phyloP scores from a whole-genome alignment of 345 rosid genomes.

The Zanthoxylum bungeanum region DNA sequence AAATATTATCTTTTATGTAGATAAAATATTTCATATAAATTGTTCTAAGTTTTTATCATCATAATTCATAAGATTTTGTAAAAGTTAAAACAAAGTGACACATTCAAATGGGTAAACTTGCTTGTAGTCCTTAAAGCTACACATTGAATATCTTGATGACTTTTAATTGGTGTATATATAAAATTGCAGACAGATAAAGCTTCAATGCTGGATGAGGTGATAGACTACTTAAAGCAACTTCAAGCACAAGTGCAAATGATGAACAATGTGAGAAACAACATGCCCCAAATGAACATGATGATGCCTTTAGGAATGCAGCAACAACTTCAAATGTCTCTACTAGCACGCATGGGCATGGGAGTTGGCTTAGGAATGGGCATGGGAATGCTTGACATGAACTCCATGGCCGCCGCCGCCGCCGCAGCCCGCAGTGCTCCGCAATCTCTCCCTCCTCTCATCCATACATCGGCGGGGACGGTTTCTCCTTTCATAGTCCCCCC shows the following conservation, averaged over 20 bases:
- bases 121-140: background rate
- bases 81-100: too few species aligned
- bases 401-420: conserved; percentile 6
- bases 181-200: conserved; percentile 57
- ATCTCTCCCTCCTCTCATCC: conserved; percentile 20
- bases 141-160: background rate
- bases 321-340: conserved; percentile 57
- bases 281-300: conserved; percentile 52
- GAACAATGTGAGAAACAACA: conserved; percentile 32
- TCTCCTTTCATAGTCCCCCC: conserved; percentile 24
- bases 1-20: background rate
- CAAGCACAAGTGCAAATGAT: conserved; percentile 52
- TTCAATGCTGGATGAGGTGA: conserved; percentile 59
- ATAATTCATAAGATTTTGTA: too few species aligned
- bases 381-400: conserved; percentile 26
- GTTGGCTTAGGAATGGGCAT: conserved; percentile 37
- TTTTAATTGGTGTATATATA: too few species aligned
- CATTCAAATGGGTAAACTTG: too few species aligned
- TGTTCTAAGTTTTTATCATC: too few species aligned
- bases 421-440: background rate
- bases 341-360: conserved; percentile 45
- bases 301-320: conserved; percentile 38
- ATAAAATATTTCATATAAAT: background rate
- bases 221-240: conserved; percentile 51
- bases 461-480: conserved; percentile 8